Percentiles rank a stretch among this genome's conserved stretches.
phyloP scores from a whole-genome alignment of 768 basidiomycete genomes.

The Chalciporus pseudorubinellus region DNA sequence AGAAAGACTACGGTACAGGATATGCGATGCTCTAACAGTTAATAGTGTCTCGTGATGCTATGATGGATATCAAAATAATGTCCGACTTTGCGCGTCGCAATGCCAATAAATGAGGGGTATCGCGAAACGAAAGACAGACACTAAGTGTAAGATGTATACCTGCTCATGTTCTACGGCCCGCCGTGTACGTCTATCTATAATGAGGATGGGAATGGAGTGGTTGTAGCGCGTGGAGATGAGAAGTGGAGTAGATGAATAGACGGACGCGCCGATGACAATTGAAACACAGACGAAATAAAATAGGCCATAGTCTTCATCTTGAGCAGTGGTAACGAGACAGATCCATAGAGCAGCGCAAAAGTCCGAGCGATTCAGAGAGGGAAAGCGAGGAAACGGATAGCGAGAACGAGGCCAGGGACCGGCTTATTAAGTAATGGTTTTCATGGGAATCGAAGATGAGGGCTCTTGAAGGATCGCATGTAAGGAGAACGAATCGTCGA shows the following conservation, averaged over 20 bases:
- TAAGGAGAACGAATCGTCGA: slow-evolving; percentile 7
- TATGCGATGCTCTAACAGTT: slow-evolving; percentile 67
- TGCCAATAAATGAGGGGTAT: slow-evolving; percentile 45
- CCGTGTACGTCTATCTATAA: slow-evolving; percentile 44
- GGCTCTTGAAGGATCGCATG: slow-evolving; percentile 15
- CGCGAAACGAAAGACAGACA: slow-evolving; percentile 53
- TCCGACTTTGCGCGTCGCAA: slow-evolving; percentile 49
- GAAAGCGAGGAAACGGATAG: slow-evolving; percentile 22
- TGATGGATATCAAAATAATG: slow-evolving; percentile 40
- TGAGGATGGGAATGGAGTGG: slow-evolving; percentile 27
- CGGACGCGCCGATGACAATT: slow-evolving; percentile 33
- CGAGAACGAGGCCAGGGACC: slow-evolving; percentile 16
- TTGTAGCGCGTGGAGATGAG: slow-evolving; percentile 22
- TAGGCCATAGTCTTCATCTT: slow-evolving; percentile 44
- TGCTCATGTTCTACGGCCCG: slow-evolving; percentile 47
- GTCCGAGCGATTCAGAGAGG: slow-evolving; percentile 38
- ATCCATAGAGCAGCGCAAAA: slow-evolving; percentile 63
- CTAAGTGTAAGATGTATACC: slow-evolving; percentile 35
- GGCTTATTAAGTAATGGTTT: slow-evolving; percentile 24
- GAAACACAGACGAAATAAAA: slow-evolving; percentile 41
- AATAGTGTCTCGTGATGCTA: slow-evolving; percentile 61
- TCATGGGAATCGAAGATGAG: slow-evolving; percentile 16
- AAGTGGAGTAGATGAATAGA: slow-evolving; percentile 10
- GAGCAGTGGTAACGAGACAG: slow-evolving; percentile 57
- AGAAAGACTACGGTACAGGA: slow-evolving; percentile 40